Conservation (phyloP, 352 stramenopile genomes). For the Phytopythium cucurbitacearum region DNA sequence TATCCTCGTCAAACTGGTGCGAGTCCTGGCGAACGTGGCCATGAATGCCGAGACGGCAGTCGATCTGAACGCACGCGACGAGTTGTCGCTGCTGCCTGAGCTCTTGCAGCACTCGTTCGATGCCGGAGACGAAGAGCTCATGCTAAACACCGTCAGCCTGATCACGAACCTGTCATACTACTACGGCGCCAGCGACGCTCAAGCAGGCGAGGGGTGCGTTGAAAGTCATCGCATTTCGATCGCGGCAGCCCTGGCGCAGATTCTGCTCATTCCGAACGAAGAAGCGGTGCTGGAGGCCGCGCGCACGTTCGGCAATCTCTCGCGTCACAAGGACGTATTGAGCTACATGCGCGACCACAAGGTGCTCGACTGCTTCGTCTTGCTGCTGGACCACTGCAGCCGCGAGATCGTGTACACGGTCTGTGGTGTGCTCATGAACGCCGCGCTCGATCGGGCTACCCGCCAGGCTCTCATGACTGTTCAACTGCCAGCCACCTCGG, state of each 20-base stretch:
- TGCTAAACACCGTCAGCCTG: constrained; percentile 85
- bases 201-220: constrained; percentile 27
- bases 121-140: constrained; percentile 68
- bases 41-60: constrained; percentile 70
- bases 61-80: constrained; percentile 27
- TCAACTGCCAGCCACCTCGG: constrained; percentile 7
- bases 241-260: constrained; percentile 28
- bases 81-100: constrained; percentile 34
- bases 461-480: constrained; percentile 30
- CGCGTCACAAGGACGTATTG: constrained; percentile 67
- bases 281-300: constrained; percentile 80
- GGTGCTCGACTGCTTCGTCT: constrained; percentile 62
- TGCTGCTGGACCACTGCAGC: constrained; percentile 74
- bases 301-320: constrained; percentile 85
- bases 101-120: constrained; percentile 34
- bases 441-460: constrained; percentile 43
- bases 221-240: constrained; percentile 40
- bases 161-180: constrained; percentile 89
- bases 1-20: constrained; percentile 79
- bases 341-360: constrained; percentile 42
- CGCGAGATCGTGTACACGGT: constrained; percentile 79
- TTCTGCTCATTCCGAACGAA: constrained; percentile 71
- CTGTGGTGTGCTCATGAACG: constrained; percentile 83
- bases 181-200: background rate
- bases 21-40: constrained; percentile 73